Evolutionary conservation across 805 yeast genomes (phyloP).

Genomic region (Suhomyces vadensis): DNA sequence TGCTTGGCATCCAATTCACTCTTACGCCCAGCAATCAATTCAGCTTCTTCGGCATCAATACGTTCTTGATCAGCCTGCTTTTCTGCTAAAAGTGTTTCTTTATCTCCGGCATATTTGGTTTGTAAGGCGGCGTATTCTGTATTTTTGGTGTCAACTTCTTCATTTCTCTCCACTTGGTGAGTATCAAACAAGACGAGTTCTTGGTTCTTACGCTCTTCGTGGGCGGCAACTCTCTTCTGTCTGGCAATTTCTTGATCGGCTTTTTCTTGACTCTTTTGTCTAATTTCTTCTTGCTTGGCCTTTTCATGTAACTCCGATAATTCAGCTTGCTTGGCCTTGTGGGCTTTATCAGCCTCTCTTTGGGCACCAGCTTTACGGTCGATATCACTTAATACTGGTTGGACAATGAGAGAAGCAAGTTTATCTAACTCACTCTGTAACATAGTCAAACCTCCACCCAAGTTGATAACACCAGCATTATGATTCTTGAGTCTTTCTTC

Average conservation of each 20-base stretch:
- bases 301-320: conserved; percentile 32
- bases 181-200: conserved; percentile 31
- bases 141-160: conserved; percentile 30
- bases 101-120: conserved; percentile 39
- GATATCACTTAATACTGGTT: conserved; percentile 80
- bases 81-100: conserved; percentile 45
- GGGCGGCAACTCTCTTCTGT: conserved; percentile 30
- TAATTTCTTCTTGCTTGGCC: conserved; percentile 29
- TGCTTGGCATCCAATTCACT: conserved; percentile 50
- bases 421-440: conserved; percentile 72
- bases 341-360: conserved; percentile 49
- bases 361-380: conserved; percentile 67
- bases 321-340: conserved; percentile 36
- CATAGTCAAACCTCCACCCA: conserved; percentile 89
- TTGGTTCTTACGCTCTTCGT: conserved; percentile 31
- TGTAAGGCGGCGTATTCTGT: conserved; percentile 37
- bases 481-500: conserved; percentile 52
- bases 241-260: conserved; percentile 38
- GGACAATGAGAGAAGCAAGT: conserved; percentile 76
- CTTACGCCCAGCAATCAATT: conserved; percentile 45
- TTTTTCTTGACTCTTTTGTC: conserved; percentile 34
- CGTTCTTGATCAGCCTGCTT: conserved; percentile 48
- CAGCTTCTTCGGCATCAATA: conserved; percentile 45
- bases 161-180: conserved; percentile 31
- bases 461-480: conserved; percentile 58